Conservation (phyloP, 306 rosid genomes). For the peach (Prunus persica) region DNA sequence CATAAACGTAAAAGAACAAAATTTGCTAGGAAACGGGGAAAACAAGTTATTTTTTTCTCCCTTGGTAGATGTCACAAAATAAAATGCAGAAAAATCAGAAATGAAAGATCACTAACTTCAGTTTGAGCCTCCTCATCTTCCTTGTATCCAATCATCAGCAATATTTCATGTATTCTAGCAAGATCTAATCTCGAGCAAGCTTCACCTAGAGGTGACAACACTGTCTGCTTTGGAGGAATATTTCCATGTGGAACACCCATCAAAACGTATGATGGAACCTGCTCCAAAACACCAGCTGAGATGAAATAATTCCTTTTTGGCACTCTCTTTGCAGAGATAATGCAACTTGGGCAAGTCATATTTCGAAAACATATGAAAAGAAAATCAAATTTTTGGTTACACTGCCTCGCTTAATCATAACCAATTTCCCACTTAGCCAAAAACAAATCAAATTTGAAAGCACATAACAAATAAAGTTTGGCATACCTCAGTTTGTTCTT, state of each 20-base stretch:
- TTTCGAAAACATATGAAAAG: too few relatives aligned
- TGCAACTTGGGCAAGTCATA: too few relatives aligned
- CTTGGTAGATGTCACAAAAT: neutral
- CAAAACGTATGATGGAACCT: constrained; percentile 65
- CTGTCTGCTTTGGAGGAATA: constrained; percentile 46
- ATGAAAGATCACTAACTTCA: constrained; percentile 53
- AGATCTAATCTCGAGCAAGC: constrained; percentile 90
- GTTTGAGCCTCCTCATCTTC: constrained; percentile 88
- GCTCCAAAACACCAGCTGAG: constrained; percentile 29
- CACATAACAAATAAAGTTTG: neutral
- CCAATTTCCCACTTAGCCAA: too few relatives aligned
- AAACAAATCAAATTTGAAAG: constrained; percentile 4
- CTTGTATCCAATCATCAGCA: constrained; percentile 75
- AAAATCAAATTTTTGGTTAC: too few relatives aligned
- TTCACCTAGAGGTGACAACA: constrained; percentile 76
- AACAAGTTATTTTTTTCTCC: constrained; percentile 13
- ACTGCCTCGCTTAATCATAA: too few relatives aligned
- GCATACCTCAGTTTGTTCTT: constrained; percentile 69
- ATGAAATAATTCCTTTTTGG: too few relatives aligned
- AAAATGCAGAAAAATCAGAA: neutral
- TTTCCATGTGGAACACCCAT: constrained; percentile 65
- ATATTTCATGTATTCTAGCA: constrained; percentile 74
- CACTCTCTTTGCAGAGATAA: too few relatives aligned
- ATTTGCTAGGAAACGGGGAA: neutral
- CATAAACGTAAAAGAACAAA: neutral